Evolutionary conservation across 2,329 filamentous ascomycete genomes (phyloP), one percentile per base, ranked within the genome.

Genomic region (Aspergillus neotritici): DNA sequence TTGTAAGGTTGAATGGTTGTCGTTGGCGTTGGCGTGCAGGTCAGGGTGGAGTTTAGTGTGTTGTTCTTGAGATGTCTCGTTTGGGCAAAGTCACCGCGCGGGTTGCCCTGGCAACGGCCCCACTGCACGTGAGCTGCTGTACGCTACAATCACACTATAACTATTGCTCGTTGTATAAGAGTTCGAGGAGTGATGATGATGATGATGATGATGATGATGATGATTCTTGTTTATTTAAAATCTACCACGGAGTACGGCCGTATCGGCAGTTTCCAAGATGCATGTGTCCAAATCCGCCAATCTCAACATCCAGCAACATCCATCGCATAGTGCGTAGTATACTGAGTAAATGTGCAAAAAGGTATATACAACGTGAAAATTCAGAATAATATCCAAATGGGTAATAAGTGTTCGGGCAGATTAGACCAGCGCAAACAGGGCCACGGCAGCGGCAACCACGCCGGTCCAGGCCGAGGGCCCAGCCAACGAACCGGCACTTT

Each of bases 51-150:
- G 34, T 43, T 34, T 35, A 35, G 30, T 37, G 25, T 25, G 32
- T 29, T 33, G 37, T 40, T 40, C 12, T 17, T 33, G 13, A 14
- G 16, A 8, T 31, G 29, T 34, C 47, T 50, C 47, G 44, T 50
- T 50, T 50, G 30, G 44, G 41, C 15, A 16, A 28, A 36, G 37
- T 32, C 31, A 35, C 35, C 16, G 15, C 3, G 15, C 2, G 7
- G 16, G 48, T 51, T 49, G 2, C 32, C 33, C 31, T 31, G 43
- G 41, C 32, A 43, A 51, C 47, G 21, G 13, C n/a, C 30, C 35
- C 34, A 21, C 7, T 1, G 13, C 44, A 47, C 44, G 44, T 47
- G 44, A 39, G 34, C n/a, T n/a, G 21, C 2, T 5, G 2, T 8
- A 5, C 7, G 21, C 21, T 25, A 9, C 5, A 5, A 25, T 3